Conservation (phyloP, 2,329 filamentous ascomycete genomes). For the Xylaria sp. region DNA sequence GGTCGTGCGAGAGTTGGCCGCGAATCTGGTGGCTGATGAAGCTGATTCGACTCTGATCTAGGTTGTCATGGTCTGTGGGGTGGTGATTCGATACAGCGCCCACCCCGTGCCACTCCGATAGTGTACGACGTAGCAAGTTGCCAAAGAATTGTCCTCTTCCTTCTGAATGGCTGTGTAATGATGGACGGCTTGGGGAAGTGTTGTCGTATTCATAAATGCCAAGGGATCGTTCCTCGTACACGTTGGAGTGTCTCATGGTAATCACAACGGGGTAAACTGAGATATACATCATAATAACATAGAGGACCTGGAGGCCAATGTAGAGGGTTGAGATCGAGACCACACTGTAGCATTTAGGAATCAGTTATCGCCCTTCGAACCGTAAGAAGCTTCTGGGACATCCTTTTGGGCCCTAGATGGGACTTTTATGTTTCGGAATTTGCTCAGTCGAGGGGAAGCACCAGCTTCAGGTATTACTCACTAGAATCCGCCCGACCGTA, state of each 20-base stretch:
- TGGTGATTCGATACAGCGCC: slow-evolving; percentile 41
- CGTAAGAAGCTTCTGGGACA: not conserved
- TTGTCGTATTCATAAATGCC: slow-evolving; percentile 56
- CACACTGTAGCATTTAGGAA: slow-evolving; percentile 51
- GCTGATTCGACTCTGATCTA: slow-evolving; percentile 56
- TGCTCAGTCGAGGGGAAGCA: not conserved
- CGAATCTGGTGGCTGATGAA: slow-evolving; percentile 67
- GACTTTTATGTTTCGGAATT: not conserved
- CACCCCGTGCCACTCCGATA: slow-evolving; percentile 48
- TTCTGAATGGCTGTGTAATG: slow-evolving; percentile 36
- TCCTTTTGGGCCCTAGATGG: not conserved
- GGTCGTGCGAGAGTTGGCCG: slow-evolving; percentile 70
- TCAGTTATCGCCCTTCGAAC: not conserved
- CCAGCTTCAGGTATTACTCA: not conserved
- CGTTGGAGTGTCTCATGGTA: slow-evolving; percentile 68
- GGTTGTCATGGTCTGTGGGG: not conserved
- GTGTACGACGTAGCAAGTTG: slow-evolving; percentile 39
- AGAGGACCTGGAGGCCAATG: slow-evolving; percentile 61
- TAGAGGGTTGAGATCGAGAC: slow-evolving; percentile 66
- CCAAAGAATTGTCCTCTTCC: slow-evolving; percentile 37
- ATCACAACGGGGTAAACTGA: slow-evolving; percentile 62
- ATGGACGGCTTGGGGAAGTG: slow-evolving; percentile 28
- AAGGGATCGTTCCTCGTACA: slow-evolving; percentile 69
- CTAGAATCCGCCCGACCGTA: slow-evolving; percentile 74
- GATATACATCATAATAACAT: slow-evolving; percentile 63